Percentiles rank a stretch among this genome's conserved stretches.
Conservation (phyloP, 116 monocot species). For the Zostera marina region DNA sequence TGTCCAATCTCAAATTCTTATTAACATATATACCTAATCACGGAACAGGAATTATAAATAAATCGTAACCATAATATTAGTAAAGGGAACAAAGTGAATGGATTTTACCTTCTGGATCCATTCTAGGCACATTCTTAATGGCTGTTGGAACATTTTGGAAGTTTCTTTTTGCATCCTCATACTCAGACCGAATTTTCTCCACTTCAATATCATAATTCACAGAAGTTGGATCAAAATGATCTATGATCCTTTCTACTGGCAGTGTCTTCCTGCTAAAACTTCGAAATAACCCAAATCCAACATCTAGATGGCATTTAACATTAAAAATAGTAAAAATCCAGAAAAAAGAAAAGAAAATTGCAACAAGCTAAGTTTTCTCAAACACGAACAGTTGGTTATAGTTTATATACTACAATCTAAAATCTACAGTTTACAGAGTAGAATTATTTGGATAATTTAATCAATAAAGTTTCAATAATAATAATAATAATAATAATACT, state of each 20-base stretch:
- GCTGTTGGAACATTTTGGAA: slow-evolving; percentile 45
- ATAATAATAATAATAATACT: too few relatives aligned
- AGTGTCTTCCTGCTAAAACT: slow-evolving; percentile 9
- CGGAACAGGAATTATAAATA: background rate
- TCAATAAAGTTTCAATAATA: too few relatives aligned
- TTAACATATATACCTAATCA: slow-evolving; percentile 81
- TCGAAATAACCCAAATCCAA: slow-evolving; percentile 4
- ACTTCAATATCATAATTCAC: slow-evolving; percentile 19
- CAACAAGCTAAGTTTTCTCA: too few relatives aligned
- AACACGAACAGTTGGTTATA: too few relatives aligned
- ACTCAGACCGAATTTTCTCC: slow-evolving; percentile 40
- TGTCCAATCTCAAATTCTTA: slow-evolving; percentile 74
- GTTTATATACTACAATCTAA: too few relatives aligned
- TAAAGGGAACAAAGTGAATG: too few relatives aligned
- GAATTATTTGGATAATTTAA: too few relatives aligned
- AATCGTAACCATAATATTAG: too few relatives aligned
- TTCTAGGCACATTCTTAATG: slow-evolving; percentile 55
- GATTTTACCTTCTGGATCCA: slow-evolving; percentile 83
- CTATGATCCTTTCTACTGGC: background rate
- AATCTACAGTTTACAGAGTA: too few relatives aligned
- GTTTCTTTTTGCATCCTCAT: slow-evolving; percentile 56
- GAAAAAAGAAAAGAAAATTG: too few relatives aligned
- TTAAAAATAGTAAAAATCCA: too few relatives aligned
- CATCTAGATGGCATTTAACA: background rate
- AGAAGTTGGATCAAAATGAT: background rate